Percentiles rank a stretch among this genome's conserved stretches.
phyloP scores from a whole-genome alignment of 805 yeast species.

The Phaffomyces thermotolerans region DNA sequence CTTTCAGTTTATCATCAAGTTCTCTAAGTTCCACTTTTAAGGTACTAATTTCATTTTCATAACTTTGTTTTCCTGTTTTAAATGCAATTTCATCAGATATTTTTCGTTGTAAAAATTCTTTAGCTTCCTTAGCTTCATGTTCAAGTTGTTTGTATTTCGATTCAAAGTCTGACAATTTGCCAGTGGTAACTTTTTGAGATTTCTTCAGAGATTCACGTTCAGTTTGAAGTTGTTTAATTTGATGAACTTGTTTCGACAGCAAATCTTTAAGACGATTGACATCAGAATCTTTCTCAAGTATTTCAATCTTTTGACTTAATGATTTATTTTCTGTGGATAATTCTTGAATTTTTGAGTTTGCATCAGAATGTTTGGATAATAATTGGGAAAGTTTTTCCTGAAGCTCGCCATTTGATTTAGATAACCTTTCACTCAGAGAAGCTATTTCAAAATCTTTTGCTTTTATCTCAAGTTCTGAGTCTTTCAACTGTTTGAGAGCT shows the following conservation, averaged over 20 bases:
- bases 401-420: conserved; percentile 26
- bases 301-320: conserved; percentile 33
- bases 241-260: conserved; percentile 20
- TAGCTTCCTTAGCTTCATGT: conserved; percentile 38
- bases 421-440: conserved; percentile 25
- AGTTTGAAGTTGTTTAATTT: conserved; percentile 21
- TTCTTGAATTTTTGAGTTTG: conserved; percentile 31
- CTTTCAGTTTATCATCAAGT: conserved; percentile 15
- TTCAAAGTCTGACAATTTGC: conserved; percentile 21
- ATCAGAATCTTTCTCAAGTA: conserved; percentile 32
- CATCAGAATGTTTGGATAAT: conserved; percentile 26
- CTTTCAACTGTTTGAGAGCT: conserved; percentile 25
- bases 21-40: conserved; percentile 26
- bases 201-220: conserved; percentile 25
- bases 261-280: conserved; percentile 24
- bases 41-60: conserved; percentile 33
- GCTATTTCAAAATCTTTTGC: conserved; percentile 30
- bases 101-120: conserved; percentile 33
- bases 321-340: conserved; percentile 38
- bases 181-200: conserved; percentile 23
- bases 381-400: conserved; percentile 29
- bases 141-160: conserved; percentile 32
- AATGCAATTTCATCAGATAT: conserved; percentile 37
- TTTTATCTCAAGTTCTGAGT: conserved; percentile 22
- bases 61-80: conserved; percentile 37